Evolutionary conservation across 2,329 filamentous ascomycete genomes (phyloP).

Genomic region (Pseudogymnoascus sp.): DNA sequence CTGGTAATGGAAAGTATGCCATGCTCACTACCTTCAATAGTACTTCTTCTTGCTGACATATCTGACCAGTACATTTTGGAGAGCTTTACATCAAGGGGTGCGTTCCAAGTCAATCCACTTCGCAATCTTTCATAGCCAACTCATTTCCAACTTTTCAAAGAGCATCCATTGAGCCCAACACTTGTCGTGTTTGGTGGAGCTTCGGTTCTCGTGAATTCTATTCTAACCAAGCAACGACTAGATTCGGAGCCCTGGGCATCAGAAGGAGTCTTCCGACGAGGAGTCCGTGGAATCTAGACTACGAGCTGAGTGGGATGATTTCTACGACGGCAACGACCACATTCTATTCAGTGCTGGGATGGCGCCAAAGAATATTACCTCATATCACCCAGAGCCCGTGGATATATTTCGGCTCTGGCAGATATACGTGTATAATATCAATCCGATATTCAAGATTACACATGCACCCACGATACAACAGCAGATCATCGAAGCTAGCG

Average conservation of each 20-base stretch:
- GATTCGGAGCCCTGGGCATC: conserved; percentile 25
- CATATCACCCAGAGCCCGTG: conserved; percentile 58
- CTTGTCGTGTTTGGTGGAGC: conserved; percentile 37
- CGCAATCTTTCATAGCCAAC: conserved; percentile 8
- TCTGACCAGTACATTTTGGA: background rate
- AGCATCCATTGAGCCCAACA: conserved; percentile 29
- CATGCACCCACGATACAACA: conserved; percentile 65
- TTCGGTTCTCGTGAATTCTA: background rate
- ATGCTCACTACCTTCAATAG: background rate
- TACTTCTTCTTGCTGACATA: too few species aligned
- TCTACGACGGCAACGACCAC: conserved; percentile 36
- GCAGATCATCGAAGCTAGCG: conserved; percentile 55
- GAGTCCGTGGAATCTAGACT: conserved; percentile 32
- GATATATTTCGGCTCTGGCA: conserved; percentile 70
- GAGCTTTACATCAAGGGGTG: background rate
- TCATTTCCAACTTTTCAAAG: conserved; percentile 28
- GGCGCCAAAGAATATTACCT: conserved; percentile 36
- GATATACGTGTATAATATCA: conserved; percentile 64
- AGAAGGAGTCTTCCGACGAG: conserved; percentile 29
- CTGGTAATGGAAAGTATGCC: conserved; percentile 28
- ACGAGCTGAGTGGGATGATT: conserved; percentile 39
- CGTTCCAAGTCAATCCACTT: conserved; percentile 11
- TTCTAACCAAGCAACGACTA: conserved; percentile 17
- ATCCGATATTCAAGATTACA: conserved; percentile 64
- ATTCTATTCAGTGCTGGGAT: conserved; percentile 45